Base-by-base conservation (phyloP, 2,329 filamentous ascomycete genomes). In the Aureobasidium sp. region DNA sequence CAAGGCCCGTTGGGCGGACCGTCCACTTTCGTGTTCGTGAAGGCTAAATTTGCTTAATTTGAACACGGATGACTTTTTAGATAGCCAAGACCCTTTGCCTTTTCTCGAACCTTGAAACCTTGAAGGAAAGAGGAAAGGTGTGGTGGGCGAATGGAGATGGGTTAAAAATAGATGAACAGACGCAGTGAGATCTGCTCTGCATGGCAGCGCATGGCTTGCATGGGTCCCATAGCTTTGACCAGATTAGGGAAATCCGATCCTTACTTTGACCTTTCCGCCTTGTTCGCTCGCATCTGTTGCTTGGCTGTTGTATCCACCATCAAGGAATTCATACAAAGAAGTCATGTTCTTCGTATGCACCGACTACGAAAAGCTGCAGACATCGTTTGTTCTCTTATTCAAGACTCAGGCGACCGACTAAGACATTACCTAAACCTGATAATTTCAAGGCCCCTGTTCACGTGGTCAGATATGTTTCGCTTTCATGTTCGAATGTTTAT, bases 1-100 rank as follows among this genome's bases (percentile, higher is more conserved):
- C 51, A 55, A 55, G 51, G 51, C 51, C 53, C 53, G 53, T 46
- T 57, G 53, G 37, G 53, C 53, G 53, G 53, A 57, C 53, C 53
- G 53, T 46, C 27, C 53, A 15, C 43, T 44, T 26, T 59, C 55
- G 55, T 59, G 44, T 59, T 48, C 43, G 55, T 39, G 9, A 57
- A 59, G 55, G 20, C 34, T 59, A 59, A 59, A n/a, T 48, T 59
- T 59, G 43, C 43, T 59, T 48, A 39, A 44, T 57, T 46, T 46
- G 53, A 57, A 44, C 41, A n/a, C 13, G 13, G 7, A 34, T 5
- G 13, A 36, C 32, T 34, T 57, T 57, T 10, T 10, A 32, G 53
- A 55, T 4, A 10, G 27, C 17, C 39, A 44, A 44, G 39, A 29
- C 39, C 53, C 29, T 17, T 0, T 34, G n/a, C 12, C 2, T 24